Conservation (phyloP, 306 rosid species). For the Casuarina glauca region DNA sequence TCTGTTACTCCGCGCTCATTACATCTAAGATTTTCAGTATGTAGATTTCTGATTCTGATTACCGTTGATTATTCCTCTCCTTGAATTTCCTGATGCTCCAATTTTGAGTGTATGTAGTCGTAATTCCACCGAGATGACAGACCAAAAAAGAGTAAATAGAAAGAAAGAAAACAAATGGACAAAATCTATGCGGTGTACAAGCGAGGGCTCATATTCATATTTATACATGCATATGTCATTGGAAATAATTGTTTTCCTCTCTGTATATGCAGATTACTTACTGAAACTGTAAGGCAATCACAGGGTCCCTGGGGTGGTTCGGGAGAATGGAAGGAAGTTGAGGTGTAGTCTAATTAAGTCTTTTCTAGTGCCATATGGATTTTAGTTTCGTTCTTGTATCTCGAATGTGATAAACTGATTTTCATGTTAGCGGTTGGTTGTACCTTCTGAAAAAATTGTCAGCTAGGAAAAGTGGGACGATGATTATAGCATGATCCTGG, state of each 20-base stretch:
- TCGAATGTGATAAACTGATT: neutral
- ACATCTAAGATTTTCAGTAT: too few relatives aligned
- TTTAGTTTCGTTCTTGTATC: slow-evolving; percentile 10
- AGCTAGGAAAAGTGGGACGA: neutral
- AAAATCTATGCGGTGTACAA: too few relatives aligned
- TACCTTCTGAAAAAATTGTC: neutral
- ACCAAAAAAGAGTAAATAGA: too few relatives aligned
- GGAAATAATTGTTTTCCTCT: slow-evolving; percentile 1
- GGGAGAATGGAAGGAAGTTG: slow-evolving; percentile 80
- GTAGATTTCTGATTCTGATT: neutral
- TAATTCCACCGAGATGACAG: too few relatives aligned
- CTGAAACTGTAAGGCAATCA: slow-evolving; percentile 77
- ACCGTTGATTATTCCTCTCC: neutral
- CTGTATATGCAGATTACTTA: slow-evolving; percentile 55
- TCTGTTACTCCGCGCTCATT: neutral
- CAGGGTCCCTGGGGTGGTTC: slow-evolving; percentile 73
- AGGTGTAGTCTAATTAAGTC: slow-evolving; percentile 43
- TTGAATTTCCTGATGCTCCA: too few relatives aligned
- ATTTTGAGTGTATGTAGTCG: too few relatives aligned
- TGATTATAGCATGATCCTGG: neutral
- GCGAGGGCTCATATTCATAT: too few relatives aligned
- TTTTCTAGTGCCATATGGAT: neutral
- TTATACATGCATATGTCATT: neutral
- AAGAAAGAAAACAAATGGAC: too few relatives aligned
- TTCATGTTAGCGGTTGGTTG: slow-evolving; percentile 11